Evolutionary conservation across 2,329 filamentous ascomycete genomes (phyloP), one percentile per base, ranked within the genome.

Genomic region (Epichloe festucae): DNA sequence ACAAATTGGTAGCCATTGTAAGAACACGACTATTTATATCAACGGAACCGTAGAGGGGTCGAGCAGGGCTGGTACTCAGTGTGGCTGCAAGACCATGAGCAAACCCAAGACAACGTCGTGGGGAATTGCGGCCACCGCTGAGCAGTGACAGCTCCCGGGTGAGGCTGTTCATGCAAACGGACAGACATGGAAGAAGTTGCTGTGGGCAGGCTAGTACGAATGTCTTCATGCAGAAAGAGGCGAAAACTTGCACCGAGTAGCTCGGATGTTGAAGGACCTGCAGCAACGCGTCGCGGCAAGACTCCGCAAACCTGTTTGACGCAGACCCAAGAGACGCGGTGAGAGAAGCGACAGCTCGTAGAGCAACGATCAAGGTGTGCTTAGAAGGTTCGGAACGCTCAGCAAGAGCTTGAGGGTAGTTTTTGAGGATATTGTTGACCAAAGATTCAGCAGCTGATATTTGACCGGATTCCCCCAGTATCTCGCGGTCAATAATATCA

Each of bases 111-210:
- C 91, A 97, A 60, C 87, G 79, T 53, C 89, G 79, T 17, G 88
- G 84, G 1, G 87, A 89, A 61, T 89, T 87, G 49, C 89, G 78
- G 6, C 82, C 85, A 0, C 82, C 81, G 14, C 77, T 79, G 6
- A 97, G 76, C 43, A 93, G 77, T 31, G 83, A 83, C 31, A 98
- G 76, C 62, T 98, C 93, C 56, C 93, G 78, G 55, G 82, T 87
- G 54, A 98, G 77, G 64, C 89, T 96, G 66, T 96, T 96, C 85
- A 97, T 90, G 67, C 90, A 97, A 45, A 97, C 87, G 0, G 91
- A 95, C 17, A 97, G 81, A 56, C 89, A 93, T 3, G 89, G 87
- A 5, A 97, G 73, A 5, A 98, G 78, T 63, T 97, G 91, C 58
- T 95, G 87, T 4, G 93, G 93, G 59, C 89, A 96, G 14, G 89